Evolutionary conservation across 768 basidiomycete genomes (phyloP).

Genomic region (Phlegmacium glaucopus): DNA sequence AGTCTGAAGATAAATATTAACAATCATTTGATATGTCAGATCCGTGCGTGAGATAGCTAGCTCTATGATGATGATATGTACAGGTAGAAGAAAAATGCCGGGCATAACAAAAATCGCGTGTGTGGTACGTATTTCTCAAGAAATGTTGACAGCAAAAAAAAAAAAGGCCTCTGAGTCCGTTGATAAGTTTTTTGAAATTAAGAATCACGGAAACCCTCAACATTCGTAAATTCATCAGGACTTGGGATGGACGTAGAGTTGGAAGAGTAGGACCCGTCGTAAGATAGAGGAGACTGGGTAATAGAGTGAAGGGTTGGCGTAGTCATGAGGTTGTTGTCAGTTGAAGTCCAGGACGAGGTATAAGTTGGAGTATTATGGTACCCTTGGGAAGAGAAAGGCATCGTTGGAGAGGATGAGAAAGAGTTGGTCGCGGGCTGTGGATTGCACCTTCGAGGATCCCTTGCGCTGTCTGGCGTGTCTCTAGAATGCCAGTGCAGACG

Average conservation of each 20-base stretch:
- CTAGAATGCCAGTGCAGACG: constrained; percentile 37
- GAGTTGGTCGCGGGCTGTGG: constrained; percentile 24
- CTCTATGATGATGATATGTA: background rate
- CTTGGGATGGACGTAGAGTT: constrained; percentile 35
- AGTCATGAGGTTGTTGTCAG: constrained; percentile 25
- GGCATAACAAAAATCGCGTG: constrained; percentile 1
- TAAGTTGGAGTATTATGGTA: constrained; percentile 36
- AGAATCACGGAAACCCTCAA: constrained; percentile 41
- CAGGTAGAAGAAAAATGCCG: background rate
- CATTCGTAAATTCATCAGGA: constrained; percentile 40
- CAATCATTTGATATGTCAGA: background rate
- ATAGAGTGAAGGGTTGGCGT: constrained; percentile 36
- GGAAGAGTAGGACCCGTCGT: constrained; percentile 31
- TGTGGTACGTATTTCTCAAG: constrained; percentile 16
- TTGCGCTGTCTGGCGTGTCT: constrained; percentile 28
- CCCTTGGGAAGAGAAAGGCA: constrained; percentile 35
- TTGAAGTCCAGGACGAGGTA: constrained; percentile 38
- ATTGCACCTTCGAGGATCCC: constrained; percentile 28
- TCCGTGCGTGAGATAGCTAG: background rate
- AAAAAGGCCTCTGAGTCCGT: background rate
- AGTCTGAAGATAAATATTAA: constrained; percentile 2
- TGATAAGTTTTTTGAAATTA: constrained; percentile 14
- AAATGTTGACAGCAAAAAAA: constrained; percentile 13
- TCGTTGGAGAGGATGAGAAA: constrained; percentile 32
- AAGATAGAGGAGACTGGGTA: constrained; percentile 23